phyloP scores from a whole-genome alignment of 768 basidiomycete genomes.

The Podaxis sp. region DNA sequence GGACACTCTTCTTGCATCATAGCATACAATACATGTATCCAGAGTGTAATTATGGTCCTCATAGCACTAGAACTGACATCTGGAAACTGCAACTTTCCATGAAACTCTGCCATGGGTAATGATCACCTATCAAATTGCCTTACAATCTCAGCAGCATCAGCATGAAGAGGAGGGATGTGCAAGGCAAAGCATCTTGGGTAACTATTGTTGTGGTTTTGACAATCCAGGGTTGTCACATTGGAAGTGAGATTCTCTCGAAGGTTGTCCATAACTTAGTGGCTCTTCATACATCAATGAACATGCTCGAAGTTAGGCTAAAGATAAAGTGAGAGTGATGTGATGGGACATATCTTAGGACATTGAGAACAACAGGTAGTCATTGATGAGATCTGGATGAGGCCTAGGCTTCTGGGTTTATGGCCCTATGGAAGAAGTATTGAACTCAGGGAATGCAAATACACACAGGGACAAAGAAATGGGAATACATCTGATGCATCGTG shows the following conservation, averaged over 20 bases:
- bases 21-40: conserved; percentile 13
- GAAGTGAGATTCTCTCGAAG: background rate
- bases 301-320: too few relatives aligned
- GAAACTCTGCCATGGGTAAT: background rate
- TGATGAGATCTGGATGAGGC: background rate
- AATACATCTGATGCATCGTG: background rate
- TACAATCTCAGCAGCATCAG: background rate
- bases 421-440: background rate
- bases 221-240: background rate
- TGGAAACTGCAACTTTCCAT: background rate
- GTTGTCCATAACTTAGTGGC: background rate
- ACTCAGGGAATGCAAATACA: background rate
- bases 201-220: background rate
- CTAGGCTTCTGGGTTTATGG: background rate
- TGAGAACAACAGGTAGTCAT: background rate
- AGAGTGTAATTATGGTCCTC: conserved; percentile 1
- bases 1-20: conserved; percentile 2
- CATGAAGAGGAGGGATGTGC: background rate
- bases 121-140: background rate
- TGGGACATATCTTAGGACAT: background rate
- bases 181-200: background rate
- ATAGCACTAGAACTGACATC: conserved; percentile 10
- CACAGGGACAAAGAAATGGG: background rate
- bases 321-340: background rate
- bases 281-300: background rate